Percentiles rank a stretch among this genome's conserved stretches.
phyloP scores from a whole-genome alignment of 225 moss, liverwort and hornwort species.

The Sphagnum tenellum region DNA sequence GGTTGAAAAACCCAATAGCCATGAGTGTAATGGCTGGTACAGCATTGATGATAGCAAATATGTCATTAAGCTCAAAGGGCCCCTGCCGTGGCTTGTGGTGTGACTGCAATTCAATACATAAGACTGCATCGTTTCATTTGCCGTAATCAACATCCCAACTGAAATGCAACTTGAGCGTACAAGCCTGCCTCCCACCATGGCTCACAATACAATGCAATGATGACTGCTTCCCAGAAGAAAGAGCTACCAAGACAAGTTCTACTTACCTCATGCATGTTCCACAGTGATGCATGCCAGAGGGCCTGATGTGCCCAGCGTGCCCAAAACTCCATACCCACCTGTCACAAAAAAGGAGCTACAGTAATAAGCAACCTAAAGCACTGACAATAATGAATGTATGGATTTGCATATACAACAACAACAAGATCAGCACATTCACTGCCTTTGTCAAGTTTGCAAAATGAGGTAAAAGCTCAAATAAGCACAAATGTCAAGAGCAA shows the following conservation, averaged over 20 bases:
- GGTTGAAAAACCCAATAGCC: constrained; percentile 74
- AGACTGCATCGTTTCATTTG: no score
- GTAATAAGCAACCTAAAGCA: no score
- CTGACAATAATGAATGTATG: no score
- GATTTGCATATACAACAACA: no score
- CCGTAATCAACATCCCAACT: no score
- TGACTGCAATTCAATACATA: constrained; percentile 27
- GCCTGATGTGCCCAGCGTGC: constrained; percentile 98
- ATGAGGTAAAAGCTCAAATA: background rate
- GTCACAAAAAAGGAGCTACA: background rate
- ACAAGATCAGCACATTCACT: no score
- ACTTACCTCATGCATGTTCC: constrained; percentile 92
- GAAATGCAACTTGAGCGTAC: no score
- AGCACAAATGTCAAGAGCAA: no score
- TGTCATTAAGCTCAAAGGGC: constrained; percentile 83
- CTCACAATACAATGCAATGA: no score
- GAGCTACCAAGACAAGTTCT: no score
- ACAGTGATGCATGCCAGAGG: constrained; percentile 90
- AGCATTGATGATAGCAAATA: constrained; percentile 92
- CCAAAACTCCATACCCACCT: constrained; percentile 98
- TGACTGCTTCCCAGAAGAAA: no score
- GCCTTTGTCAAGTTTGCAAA: background rate
- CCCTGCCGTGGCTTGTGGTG: constrained; percentile 87
- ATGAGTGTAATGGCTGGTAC: constrained; percentile 75
- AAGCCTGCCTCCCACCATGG: no score